Evolutionary conservation across 768 basidiomycete species (phyloP).

Genomic region (Pleurotus eryngii): DNA sequence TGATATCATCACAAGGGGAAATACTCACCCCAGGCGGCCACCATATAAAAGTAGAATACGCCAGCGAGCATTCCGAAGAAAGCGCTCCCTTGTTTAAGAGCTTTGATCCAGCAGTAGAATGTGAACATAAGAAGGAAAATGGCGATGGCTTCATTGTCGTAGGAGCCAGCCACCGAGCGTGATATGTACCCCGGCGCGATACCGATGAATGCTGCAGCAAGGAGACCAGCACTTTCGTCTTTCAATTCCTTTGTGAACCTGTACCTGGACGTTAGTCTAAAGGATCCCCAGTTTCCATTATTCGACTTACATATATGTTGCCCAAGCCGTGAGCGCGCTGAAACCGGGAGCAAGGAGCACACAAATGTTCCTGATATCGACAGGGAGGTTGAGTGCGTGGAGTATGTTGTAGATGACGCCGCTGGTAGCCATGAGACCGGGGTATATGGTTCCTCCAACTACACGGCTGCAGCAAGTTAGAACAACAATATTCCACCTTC

Average conservation of each 20-base stretch:
- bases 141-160: slow-evolving; percentile 99
- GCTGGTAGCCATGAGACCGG: slow-evolving; percentile 96
- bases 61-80: slow-evolving; percentile 89
- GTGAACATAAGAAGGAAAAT: slow-evolving; percentile 99
- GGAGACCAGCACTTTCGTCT: slow-evolving; percentile 90
- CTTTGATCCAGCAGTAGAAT: slow-evolving; percentile 96
- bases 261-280: background rate
- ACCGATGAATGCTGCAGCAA: slow-evolving; percentile 97
- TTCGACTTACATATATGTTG: slow-evolving; percentile 81
- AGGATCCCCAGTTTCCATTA: background rate
- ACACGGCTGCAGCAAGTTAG: slow-evolving; percentile 56
- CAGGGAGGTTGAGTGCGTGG: slow-evolving; percentile 85
- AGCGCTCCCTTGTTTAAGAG: slow-evolving; percentile 90
- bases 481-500: background rate
- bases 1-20: slow-evolving; percentile 2
- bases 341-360: slow-evolving; percentile 97
- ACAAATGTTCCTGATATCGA: slow-evolving; percentile 96
- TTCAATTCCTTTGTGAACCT: slow-evolving; percentile 97
- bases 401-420: slow-evolving; percentile 95
- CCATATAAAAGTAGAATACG: slow-evolving; percentile 99
- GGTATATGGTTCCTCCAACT: slow-evolving; percentile 97
- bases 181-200: slow-evolving; percentile 99
- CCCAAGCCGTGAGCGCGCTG: slow-evolving; percentile 93
- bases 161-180: slow-evolving; percentile 97
- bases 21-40: slow-evolving; percentile 94